phyloP scores from a whole-genome alignment of 2,329 filamentous ascomycete species.

The Rosellinia necatrix region DNA sequence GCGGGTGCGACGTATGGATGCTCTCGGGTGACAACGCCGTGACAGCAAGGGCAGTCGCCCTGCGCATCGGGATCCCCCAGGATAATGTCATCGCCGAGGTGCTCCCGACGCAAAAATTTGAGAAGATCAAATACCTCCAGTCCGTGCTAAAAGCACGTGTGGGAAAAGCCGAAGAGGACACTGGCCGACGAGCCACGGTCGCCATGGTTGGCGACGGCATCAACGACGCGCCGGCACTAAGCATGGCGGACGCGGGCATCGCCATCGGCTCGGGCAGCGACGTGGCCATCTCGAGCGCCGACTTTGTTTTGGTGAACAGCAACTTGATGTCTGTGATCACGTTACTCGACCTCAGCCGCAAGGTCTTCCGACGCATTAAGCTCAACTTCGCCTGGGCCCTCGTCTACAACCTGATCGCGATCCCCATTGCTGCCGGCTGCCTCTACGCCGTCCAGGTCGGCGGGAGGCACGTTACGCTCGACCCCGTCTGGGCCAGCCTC shows the following conservation, averaged over 20 bases:
- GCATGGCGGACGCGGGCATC: conserved; percentile 80
- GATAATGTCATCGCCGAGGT: conserved; percentile 85
- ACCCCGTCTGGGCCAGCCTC: conserved; percentile 84
- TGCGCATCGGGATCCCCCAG: conserved; percentile 72
- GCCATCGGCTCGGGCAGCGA: conserved; percentile 84
- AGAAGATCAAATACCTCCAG: conserved; percentile 69
- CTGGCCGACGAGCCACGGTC: conserved; percentile 55
- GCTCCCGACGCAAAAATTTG: conserved; percentile 80
- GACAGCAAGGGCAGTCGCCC: conserved; percentile 81
- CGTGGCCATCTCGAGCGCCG: conserved; percentile 79
- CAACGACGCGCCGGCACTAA: conserved; percentile 84
- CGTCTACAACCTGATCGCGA: conserved; percentile 77
- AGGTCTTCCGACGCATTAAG: conserved; percentile 77
- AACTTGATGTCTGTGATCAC: conserved; percentile 72
- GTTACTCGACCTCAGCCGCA: conserved; percentile 70
- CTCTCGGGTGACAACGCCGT: conserved; percentile 86
- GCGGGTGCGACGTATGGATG: conserved; percentile 83
- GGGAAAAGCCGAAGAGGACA: conserved; percentile 27
- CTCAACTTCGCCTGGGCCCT: conserved; percentile 87
- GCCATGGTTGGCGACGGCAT: conserved; percentile 91
- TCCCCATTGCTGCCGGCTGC: conserved; percentile 81
- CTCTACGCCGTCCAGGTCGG: conserved; percentile 62
- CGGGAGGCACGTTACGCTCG: conserved; percentile 65
- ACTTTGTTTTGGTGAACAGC: conserved; percentile 79
- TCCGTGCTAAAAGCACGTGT: conserved; percentile 49